A percentile compares a stretch with the other conserved stretches of the same genome.
Evolutionary conservation across 2,329 filamentous ascomycete genomes (phyloP).

Genomic region (Calonectria pseudoreteaudii): DNA sequence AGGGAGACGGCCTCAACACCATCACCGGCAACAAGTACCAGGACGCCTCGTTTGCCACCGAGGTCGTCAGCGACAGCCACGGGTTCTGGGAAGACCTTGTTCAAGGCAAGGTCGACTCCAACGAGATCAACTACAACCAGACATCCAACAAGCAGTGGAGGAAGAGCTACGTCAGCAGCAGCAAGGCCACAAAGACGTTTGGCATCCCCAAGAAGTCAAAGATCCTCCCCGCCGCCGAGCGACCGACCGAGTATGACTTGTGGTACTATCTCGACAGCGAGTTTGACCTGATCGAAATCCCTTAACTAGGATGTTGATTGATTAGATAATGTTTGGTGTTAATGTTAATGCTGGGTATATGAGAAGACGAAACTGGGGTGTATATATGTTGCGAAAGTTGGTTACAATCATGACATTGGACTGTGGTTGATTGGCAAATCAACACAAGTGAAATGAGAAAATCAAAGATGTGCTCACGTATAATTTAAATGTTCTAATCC

Average conservation of each 20-base stretch:
- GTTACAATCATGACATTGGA: background rate
- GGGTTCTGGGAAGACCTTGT: constrained; percentile 54
- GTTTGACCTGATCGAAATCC: constrained; percentile 45
- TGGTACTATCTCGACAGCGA: constrained; percentile 54
- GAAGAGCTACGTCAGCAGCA: constrained; percentile 49
- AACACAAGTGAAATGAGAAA: background rate
- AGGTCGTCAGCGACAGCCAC: constrained; percentile 51
- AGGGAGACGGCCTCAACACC: constrained; percentile 49
- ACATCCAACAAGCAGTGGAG: constrained; percentile 47
- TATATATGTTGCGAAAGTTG: background rate
- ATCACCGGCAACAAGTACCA: constrained; percentile 53
- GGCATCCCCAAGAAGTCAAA: constrained; percentile 45
- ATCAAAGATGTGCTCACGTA: background rate
- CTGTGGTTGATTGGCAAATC: background rate
- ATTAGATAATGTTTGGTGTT: background rate
- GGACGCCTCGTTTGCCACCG: constrained; percentile 46
- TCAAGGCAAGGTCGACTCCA: constrained; percentile 49
- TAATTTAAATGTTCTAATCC: background rate
- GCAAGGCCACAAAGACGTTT: constrained; percentile 47
- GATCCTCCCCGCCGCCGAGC: constrained; percentile 44
- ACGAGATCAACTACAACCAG: constrained; percentile 56
- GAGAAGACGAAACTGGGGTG: background rate
- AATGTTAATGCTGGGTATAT: background rate
- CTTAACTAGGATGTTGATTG: background rate
- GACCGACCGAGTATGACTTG: constrained; percentile 48